These are phyloP conservation scores for Mycocentrospora acerina DNA, from an alignment of 2,329 filamentous ascomycete genomes.

Conservation along the genomic window DNA sequence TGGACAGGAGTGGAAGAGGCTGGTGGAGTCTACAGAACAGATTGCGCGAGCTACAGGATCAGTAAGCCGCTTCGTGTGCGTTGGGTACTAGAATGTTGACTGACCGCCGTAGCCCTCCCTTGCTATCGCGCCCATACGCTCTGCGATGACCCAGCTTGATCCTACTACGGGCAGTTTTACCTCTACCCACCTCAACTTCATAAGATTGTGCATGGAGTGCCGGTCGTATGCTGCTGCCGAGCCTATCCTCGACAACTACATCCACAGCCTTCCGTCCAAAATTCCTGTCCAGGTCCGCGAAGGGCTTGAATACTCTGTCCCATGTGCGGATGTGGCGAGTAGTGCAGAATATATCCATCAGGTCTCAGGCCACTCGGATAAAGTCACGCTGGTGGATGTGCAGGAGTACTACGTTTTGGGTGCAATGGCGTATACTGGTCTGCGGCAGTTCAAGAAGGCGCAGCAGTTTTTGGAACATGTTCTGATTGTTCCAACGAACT, in stretches of 20 bases:
- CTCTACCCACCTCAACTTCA: slow-evolving; percentile 60
- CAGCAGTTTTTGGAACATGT: slow-evolving; percentile 50
- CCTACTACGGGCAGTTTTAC: slow-evolving; percentile 68
- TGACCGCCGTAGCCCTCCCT: slow-evolving; percentile 31
- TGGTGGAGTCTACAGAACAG: slow-evolving; percentile 46
- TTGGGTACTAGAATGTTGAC: background rate
- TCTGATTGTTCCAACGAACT: slow-evolving; percentile 62
- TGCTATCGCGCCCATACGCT: slow-evolving; percentile 44
- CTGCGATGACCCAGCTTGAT: slow-evolving; percentile 66
- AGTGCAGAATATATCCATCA: slow-evolving; percentile 62
- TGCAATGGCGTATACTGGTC: slow-evolving; percentile 50
- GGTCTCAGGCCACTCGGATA: slow-evolving; percentile 58
- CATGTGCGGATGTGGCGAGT: slow-evolving; percentile 44
- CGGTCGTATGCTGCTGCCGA: slow-evolving; percentile 58
- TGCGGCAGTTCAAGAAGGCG: slow-evolving; percentile 47
- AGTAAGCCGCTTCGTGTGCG: slow-evolving; percentile 23
- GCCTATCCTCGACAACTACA: slow-evolving; percentile 63
- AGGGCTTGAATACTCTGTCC: slow-evolving; percentile 41
- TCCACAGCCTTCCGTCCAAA: slow-evolving; percentile 63
- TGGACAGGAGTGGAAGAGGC: slow-evolving; percentile 48
- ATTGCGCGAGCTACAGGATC: slow-evolving; percentile 33
- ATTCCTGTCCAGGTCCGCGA: slow-evolving; percentile 31
- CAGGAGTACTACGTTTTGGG: slow-evolving; percentile 56
- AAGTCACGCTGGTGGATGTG: slow-evolving; percentile 56
- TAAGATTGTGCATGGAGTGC: slow-evolving; percentile 58